Base-by-base conservation (phyloP, 441 rosid species). In the Syzygium syzygioides region DNA sequence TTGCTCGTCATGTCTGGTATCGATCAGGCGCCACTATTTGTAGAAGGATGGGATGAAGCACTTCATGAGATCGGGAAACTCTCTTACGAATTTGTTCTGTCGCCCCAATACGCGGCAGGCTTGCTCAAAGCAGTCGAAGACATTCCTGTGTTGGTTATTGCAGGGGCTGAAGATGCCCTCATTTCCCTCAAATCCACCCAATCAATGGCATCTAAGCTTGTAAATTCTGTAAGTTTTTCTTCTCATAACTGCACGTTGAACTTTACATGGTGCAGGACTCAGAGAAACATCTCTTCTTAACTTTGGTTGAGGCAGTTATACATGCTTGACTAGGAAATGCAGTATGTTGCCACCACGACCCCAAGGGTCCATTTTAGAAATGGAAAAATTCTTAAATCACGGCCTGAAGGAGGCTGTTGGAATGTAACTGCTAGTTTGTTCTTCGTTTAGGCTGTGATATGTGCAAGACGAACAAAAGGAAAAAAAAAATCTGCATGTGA, bases 11-110 rank as follows among this genome's bases (percentile, higher is more conserved):
- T 76, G 41, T 41, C 52, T 76, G 83, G 52, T 13, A 26, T 76
- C 83, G 89, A 86, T 88, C 92, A 97, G 99, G 98, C 96, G 14
- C 99, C 99, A 4, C 92, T 98, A 66, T 94, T 94, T 71, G 94
- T 95, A 23, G 98, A 96, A 93, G 98, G 99, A 88, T 98, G 99
- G 99, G 99, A 98, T 86, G 98, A 98, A 92, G 99, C 99, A 79
- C 96, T 97, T 85, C 98, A 96, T 80, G 99, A 98, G 93, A 95
- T 98, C 76, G 97, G 99, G 64, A 95, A 94, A 93, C 93, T 97
- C 89, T 98, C 99, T 34, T 89, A 94, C 26, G 99, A 98, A 93
- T 95, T 95, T 18, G 92, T 97, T 89, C 96, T 98, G 88, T 91
- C 96, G 62, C 93, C 94, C 34, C 96, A 95, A 87, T 88, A 79